These are phyloP conservation scores for Diplodia scrobiculata DNA, from an alignment of 2,329 filamentous ascomycete genomes.

Conservation along the genomic window DNA sequence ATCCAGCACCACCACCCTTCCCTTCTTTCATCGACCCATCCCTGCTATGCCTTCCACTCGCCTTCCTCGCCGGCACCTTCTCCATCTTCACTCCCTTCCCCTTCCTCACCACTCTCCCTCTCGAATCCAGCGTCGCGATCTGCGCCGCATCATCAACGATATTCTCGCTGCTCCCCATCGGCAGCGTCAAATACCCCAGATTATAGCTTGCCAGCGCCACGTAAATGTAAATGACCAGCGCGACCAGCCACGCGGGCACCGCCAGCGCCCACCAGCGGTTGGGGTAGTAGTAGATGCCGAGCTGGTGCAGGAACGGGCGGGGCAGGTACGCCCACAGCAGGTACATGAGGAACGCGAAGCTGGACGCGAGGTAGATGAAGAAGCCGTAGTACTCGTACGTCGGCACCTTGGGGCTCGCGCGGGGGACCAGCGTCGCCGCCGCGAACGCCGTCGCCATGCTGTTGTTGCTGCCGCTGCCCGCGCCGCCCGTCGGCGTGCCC, in stretches of 20 bases:
- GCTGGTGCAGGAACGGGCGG: conserved; percentile 83
- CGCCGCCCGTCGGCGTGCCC: conserved; percentile 39
- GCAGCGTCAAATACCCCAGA: conserved; percentile 80
- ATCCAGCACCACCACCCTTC: conserved; percentile 43
- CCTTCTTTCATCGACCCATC: conserved; percentile 34
- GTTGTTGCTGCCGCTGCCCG: conserved; percentile 38
- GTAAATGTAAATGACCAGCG: conserved; percentile 88
- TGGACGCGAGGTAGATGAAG: conserved; percentile 89
- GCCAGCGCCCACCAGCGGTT: conserved; percentile 98
- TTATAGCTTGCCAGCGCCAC: conserved; percentile 91
- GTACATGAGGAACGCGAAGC: conserved; percentile 73
- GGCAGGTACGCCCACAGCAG: conserved; percentile 87
- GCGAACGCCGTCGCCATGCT: conserved; percentile 62
- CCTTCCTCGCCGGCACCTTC: conserved; percentile 46
- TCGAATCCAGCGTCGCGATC: conserved; percentile 73
- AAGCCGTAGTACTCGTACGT: conserved; percentile 99
- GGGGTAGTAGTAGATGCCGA: conserved; percentile 96
- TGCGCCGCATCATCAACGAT: conserved; percentile 88
- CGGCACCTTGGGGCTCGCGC: conserved; percentile 89
- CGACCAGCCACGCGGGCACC: conserved; percentile 85
- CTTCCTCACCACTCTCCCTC: conserved; percentile 55
- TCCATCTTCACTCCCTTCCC: conserved; percentile 44
- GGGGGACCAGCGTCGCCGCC: conserved; percentile 69
- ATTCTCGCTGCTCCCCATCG: conserved; percentile 78
- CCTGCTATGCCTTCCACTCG: conserved; percentile 40